Base-by-base conservation (phyloP, 208 protist species). In the Leptomonas seymouri region DNA sequence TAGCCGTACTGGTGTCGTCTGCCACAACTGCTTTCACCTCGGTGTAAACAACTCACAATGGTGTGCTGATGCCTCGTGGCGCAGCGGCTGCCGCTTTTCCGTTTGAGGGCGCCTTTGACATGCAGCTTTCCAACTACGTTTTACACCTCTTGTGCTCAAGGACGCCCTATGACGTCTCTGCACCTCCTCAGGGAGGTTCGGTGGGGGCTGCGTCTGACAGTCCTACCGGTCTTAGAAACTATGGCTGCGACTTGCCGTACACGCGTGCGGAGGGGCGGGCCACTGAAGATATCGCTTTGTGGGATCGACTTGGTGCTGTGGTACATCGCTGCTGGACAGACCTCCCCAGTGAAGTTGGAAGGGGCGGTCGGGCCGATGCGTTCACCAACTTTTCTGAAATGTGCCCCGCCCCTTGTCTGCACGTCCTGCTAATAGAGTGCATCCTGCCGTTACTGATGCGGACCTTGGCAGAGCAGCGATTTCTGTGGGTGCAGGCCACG, bases 51-150 rank as follows among this genome's bases (percentile, higher is more conserved):
- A 7, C 2, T 11, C 23, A 39, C 23, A 16, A 2, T 9, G 6
- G 21, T 28, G 46, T 39, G 45, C 16, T 31, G 16, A 14, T 53
- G 28, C 45, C 67, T 11, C 65, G 78, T 5, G 71, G 51, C 27
- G 73, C 20, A 18, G 59, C 67, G 1, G 31, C 72, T 1, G 64
- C 45, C 8, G 23, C 23, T 0, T 84, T 84, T 39, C 79, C 79
- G 0, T 84, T 84, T 44, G 74, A 71, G 54, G 30, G 25, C 9
- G 34, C 81, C 64, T 84, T 81, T 41, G 79, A 74, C 30, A 76
- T 84, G 78, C n/a, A 57, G 3, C 4, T 23, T 7, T 45, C 5
- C 27, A 44, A 49, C 31, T 82, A 82, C 64, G 45, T 18, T 3
- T 27, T n/a, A 0, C 66, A 79, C 60, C 76, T 81, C 49, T n/a